Conservation (phyloP, 305 asterid species). For the Solanum hybrid region DNA sequence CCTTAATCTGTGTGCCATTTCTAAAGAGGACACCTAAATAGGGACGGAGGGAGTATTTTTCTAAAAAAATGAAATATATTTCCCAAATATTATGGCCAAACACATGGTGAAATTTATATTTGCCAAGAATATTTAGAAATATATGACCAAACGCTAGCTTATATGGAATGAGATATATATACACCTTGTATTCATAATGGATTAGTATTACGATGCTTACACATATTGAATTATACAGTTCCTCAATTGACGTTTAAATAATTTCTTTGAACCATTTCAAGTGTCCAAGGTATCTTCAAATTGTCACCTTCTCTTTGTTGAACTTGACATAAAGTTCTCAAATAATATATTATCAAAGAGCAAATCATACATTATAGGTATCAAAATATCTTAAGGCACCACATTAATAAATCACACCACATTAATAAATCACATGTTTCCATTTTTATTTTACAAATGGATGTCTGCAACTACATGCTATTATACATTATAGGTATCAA, state of each 20-base stretch:
- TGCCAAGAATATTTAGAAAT: too few species aligned
- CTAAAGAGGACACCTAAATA: too few species aligned
- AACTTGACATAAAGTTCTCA: not conserved
- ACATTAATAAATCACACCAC: not conserved
- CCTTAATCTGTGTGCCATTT: too few species aligned
- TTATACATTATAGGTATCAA: not conserved
- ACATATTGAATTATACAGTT: not conserved
- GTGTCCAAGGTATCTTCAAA: not conserved
- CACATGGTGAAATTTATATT: too few species aligned
- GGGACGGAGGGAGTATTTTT: too few species aligned
- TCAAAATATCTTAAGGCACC: not conserved
- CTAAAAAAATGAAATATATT: too few species aligned
- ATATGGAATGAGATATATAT: too few species aligned
- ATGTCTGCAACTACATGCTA: not conserved
- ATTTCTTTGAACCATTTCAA: not conserved
- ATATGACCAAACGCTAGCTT: too few species aligned
- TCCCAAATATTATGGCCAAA: too few species aligned
- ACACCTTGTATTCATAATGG: not conserved
- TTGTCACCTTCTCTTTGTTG: not conserved
- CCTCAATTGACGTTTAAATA: not conserved
- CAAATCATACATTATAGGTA: not conserved
- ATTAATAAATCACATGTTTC: not conserved
- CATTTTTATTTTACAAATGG: not conserved
- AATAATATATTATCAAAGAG: not conserved
- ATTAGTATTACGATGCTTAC: not conserved